Base-by-base conservation (phyloP, 1,139 yeast species). In the Blastobotrys capitulatus region DNA sequence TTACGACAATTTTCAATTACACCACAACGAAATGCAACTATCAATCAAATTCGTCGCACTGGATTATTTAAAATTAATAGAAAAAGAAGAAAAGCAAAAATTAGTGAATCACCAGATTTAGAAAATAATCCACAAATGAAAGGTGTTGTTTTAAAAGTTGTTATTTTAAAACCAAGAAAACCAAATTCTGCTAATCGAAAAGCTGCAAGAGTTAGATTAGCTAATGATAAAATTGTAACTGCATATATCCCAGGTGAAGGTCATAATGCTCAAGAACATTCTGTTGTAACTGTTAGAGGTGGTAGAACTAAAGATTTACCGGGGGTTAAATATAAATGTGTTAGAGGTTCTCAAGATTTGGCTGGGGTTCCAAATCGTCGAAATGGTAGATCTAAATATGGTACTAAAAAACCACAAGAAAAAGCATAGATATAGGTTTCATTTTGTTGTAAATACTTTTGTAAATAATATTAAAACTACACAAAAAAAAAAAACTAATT, bases 201-300 rank as follows among this genome's bases (percentile, higher is more conserved):
- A 69, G 96, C 95, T 49, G 89, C 95, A 59, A 84, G 97, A 74
- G 98, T 94, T 27, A 79, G 96, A 68, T 76, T 94, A 54, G 80
- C 95, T 18, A 92, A 87, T 62, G 98, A 98, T 32, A 84, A 83
- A 58, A 83, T 86, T 47, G 79, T 92, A 18, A 83, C 95, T 47
- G 96, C 97, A 2, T 89, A 90, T 67, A 92, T 94, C 53, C 97
- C 97, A 12, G 99, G 99, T 51, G 97, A 92, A 65, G 98, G 99
- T 22, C 98, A 94, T 69, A 92, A 92, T 64, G 92, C 95, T 39
- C 97, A 92, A 72, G 99, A 94, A 70, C 99, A 94, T 71, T 88
- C 95, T 64, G 95, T 92, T 49, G 97, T 94, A 1, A 79, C 83
- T 50, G 95, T 94, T 1, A 80, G 98, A 68, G 99, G 99, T 25